Percentiles rank a stretch among this genome's conserved stretches.
phyloP scores from a whole-genome alignment of 441 rosid species.

The Rhodomyrtus psidioides region DNA sequence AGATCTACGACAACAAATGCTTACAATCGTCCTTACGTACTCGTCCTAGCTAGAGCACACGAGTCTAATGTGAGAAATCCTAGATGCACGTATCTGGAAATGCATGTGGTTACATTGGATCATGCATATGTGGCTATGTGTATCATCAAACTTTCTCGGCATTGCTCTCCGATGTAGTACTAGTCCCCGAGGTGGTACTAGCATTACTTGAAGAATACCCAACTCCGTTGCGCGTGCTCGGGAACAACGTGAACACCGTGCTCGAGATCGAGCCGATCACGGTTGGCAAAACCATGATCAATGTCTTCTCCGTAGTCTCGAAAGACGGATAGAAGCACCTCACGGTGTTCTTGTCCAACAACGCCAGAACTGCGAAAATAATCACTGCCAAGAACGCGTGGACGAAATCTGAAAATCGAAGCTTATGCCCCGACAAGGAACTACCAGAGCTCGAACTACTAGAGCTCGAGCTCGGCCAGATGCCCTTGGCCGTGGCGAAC shows the following conservation, averaged over 20 bases:
- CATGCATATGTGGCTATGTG: neutral
- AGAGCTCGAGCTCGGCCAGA: conserved; percentile 36
- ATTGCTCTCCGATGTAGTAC: neutral
- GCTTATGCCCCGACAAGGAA: conserved; percentile 30
- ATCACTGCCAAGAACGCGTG: conserved; percentile 52
- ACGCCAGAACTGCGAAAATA: conserved; percentile 49
- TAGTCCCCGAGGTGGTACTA: neutral
- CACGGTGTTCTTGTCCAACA: conserved; percentile 61
- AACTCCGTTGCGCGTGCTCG: conserved; percentile 77
- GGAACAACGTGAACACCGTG: conserved; percentile 47
- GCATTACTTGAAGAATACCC: conserved; percentile 46
- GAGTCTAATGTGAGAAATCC: neutral
- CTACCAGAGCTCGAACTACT: neutral
- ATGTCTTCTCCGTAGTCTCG: conserved; percentile 33
- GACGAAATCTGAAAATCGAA: conserved; percentile 53
- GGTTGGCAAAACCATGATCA: conserved; percentile 67
- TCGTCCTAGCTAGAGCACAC: neutral
- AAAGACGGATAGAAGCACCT: conserved; percentile 62
- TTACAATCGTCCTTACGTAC: neutral
- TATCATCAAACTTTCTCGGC: neutral
- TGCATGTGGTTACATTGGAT: neutral
- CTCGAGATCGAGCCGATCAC: conserved; percentile 63
- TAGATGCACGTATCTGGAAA: neutral
- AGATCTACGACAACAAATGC: neutral
- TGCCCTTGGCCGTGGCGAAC: conserved; percentile 44